A percentile compares a stretch with the other conserved stretches of the same genome.
phyloP scores from a whole-genome alignment of 768 basidiomycete species.

The Peribolospora kevripleyi region DNA sequence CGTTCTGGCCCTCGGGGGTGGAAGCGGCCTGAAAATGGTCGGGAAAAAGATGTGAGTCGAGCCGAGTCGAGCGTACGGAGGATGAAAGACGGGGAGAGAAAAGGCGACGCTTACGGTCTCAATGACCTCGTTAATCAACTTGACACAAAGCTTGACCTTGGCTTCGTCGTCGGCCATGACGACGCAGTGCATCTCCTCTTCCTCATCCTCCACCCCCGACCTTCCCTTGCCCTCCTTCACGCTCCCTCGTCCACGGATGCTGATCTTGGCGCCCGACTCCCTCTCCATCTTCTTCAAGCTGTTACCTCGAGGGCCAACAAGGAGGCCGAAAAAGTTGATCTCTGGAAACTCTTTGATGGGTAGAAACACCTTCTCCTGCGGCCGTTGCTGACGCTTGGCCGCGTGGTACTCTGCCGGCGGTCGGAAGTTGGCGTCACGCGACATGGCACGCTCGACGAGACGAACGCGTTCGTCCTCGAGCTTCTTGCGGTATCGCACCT shows the following conservation, averaged over 20 bases:
- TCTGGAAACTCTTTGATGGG: slow-evolving; percentile 99
- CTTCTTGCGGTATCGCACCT: slow-evolving; percentile 77
- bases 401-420: slow-evolving; percentile 92
- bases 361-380: slow-evolving; percentile 95
- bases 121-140: slow-evolving; percentile 88
- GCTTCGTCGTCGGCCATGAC: slow-evolving; percentile 79
- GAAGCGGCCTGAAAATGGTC: slow-evolving; percentile 54
- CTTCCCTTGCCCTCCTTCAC: slow-evolving; percentile 97
- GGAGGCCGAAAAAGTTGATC: slow-evolving; percentile 96
- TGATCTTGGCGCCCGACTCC: slow-evolving; percentile 93
- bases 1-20: slow-evolving; percentile 96
- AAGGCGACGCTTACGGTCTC: slow-evolving; percentile 46
- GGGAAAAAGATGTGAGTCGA: not conserved
- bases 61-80: not conserved
- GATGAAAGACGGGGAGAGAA: not conserved
- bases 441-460: slow-evolving; percentile 87
- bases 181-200: slow-evolving; percentile 95
- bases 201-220: slow-evolving; percentile 78
- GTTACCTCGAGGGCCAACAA: slow-evolving; percentile 95
- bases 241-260: slow-evolving; percentile 90
- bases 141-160: slow-evolving; percentile 74
- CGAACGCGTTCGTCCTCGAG: slow-evolving; percentile 39
- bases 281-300: slow-evolving; percentile 99
- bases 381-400: slow-evolving; percentile 63
- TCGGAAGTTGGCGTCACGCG: slow-evolving; percentile 91